phyloP scores from a whole-genome alignment of 2,329 filamentous ascomycete genomes.

The Botrytis fragariae region DNA sequence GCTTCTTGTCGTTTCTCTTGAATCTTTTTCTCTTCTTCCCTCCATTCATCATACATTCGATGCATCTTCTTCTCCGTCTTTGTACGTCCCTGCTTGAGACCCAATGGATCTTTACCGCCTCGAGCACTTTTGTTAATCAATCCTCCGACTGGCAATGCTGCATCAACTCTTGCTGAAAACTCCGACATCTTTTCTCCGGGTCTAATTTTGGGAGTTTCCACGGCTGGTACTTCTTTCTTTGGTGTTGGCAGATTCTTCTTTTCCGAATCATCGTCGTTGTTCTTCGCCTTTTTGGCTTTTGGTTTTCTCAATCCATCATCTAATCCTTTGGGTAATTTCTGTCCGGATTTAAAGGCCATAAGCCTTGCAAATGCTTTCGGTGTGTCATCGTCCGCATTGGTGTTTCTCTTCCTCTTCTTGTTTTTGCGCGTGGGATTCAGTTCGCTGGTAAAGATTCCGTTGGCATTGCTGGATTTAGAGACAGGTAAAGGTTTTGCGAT shows the following conservation, averaged over 20 bases:
- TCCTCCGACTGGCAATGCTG: slow-evolving; percentile 72
- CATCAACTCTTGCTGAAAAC: slow-evolving; percentile 80
- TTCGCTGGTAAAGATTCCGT: slow-evolving; percentile 40
- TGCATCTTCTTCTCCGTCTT: slow-evolving; percentile 83
- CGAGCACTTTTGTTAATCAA: slow-evolving; percentile 61
- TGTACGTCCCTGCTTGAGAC: slow-evolving; percentile 68
- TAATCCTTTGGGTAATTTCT: slow-evolving; percentile 60
- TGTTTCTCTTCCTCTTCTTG: slow-evolving; percentile 51
- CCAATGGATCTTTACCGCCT: slow-evolving; percentile 60
- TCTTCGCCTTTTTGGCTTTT: slow-evolving; percentile 37
- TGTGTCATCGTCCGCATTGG: slow-evolving; percentile 59
- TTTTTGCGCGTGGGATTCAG: slow-evolving; percentile 35
- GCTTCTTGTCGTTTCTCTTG: slow-evolving; percentile 36
- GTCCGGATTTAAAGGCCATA: slow-evolving; percentile 70
- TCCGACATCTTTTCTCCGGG: slow-evolving; percentile 82
- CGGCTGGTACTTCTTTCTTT: slow-evolving; percentile 27
- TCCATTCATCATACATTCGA: slow-evolving; percentile 76
- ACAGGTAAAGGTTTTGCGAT: slow-evolving; percentile 58
- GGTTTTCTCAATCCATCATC: slow-evolving; percentile 61
- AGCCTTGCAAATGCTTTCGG: slow-evolving; percentile 84
- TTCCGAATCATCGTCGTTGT: slow-evolving; percentile 22
- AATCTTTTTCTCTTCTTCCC: slow-evolving; percentile 59
- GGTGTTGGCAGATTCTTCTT: slow-evolving; percentile 23
- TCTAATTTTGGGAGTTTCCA: slow-evolving; percentile 63
- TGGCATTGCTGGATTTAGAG: slow-evolving; percentile 45